phyloP scores from a whole-genome alignment of 2,329 filamentous ascomycete species.

The Gremmenia infestans region DNA sequence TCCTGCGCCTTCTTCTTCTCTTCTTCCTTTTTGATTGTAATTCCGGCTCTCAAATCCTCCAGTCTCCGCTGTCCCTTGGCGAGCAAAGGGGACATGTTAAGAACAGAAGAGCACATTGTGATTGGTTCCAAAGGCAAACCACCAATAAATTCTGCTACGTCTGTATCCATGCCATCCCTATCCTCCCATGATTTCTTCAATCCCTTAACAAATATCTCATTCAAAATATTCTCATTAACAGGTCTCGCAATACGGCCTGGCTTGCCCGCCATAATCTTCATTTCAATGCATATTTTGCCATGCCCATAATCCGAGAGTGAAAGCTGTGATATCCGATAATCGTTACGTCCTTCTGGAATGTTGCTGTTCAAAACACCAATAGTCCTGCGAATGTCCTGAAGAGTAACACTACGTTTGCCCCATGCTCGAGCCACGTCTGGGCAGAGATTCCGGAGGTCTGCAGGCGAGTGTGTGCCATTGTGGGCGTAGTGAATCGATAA shows the following conservation, averaged over 20 bases:
- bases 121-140: constrained; percentile 53
- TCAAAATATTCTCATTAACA: constrained; percentile 48
- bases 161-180: constrained; percentile 1
- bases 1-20: constrained; percentile 33
- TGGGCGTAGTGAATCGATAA: constrained; percentile 66
- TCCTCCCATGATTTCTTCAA: constrained; percentile 42
- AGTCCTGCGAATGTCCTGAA: constrained; percentile 61
- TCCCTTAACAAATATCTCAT: constrained; percentile 49
- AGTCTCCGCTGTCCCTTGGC: constrained; percentile 64
- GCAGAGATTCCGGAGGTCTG: constrained; percentile 57
- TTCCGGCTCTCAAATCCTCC: constrained; percentile 60
- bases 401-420: constrained; percentile 64
- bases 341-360: constrained; percentile 32
- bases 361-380: constrained; percentile 52
- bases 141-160: constrained; percentile 42
- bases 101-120: constrained; percentile 44
- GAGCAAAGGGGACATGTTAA: constrained; percentile 51
- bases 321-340: constrained; percentile 31
- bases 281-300: constrained; percentile 54
- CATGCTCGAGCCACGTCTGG: constrained; percentile 62
- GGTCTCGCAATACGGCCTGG: constrained; percentile 32
- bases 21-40: constrained; percentile 47
- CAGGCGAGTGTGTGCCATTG: constrained; percentile 56
- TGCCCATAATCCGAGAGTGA: constrained; percentile 48
- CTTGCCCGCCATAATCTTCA: constrained; percentile 26